Base-by-base conservation (phyloP, 352 stramenopile species). In the Phytophthora pinifolia region DNA sequence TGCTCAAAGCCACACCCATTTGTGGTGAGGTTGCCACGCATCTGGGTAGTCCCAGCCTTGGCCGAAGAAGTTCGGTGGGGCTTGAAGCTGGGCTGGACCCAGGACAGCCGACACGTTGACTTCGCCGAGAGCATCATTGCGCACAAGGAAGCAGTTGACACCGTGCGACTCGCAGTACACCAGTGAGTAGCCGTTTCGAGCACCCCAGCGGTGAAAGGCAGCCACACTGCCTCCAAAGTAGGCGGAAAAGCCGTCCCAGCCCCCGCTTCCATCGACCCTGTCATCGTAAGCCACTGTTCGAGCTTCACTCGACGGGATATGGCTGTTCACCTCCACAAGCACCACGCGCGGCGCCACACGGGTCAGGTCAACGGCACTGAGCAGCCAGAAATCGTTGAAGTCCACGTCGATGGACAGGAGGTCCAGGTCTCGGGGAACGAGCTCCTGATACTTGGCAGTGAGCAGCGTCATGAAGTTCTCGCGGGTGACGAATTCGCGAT, bases 81-180 rank as follows among this genome's bases (percentile, higher is more conserved):
- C 56, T 51, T 83, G 62, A 4, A 92, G 20, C 22, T 79, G 63
- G 14, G 70, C 49, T 0, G 62, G 48, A 0, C 3, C 39, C 6
- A 88, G 52, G 0, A 81, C 37, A 31, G 70, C 58, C 13, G 72
- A 83, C 6, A 86, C 63, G 17, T 70, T 74, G 32, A 62, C 42
- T 22, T 22, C 41, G 2, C 66, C 54, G 9, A 86, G 52, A 22
- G 52, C 67, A 53, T 86, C 76, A 31, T 83, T 72, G 10, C 65
- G 69, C 14, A 89, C 66, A 20, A 92, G 64, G 27, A 89, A 88
- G 53, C 79, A 88, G 47, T 88, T 88, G 15, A 92, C 79, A 34
- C 81, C 81, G 32, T 84, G 81, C 3, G 75, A 88, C 54, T 92
- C 81, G 44, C 77, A 89, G 56, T 89, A 91, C 53, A 91, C 68